These are phyloP conservation scores for Plantago major DNA, from an alignment of 257 asterid species.

Conservation along the genomic window DNA sequence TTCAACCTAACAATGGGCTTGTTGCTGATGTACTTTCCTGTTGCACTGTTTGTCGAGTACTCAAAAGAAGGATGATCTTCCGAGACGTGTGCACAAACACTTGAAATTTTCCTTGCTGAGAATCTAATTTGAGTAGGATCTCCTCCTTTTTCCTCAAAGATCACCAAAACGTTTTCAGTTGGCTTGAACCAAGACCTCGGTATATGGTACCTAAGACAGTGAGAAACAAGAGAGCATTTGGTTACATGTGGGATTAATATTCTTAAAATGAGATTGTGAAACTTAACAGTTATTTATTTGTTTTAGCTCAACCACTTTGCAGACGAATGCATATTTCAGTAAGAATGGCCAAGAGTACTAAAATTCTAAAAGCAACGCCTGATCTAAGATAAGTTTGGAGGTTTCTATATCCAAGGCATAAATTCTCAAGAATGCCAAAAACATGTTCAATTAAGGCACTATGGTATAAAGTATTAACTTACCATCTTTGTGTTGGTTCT, in stretches of 20 bases:
- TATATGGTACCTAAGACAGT: constrained; percentile 66
- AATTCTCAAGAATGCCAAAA: neutral
- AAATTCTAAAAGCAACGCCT: too few species aligned
- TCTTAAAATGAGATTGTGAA: neutral
- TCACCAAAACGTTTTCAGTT: constrained; percentile 65
- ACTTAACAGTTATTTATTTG: too few species aligned
- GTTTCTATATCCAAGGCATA: too few species aligned
- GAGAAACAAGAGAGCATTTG: constrained; percentile 5
- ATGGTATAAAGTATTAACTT: constrained; percentile 21
- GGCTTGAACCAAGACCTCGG: constrained; percentile 97
- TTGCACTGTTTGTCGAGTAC: constrained; percentile 27
- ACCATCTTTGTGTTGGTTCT: constrained; percentile 93
- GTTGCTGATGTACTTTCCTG: constrained; percentile 21
- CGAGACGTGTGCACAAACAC: constrained; percentile 45
- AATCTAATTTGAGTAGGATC: constrained; percentile 64
- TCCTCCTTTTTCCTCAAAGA: constrained; percentile 88
- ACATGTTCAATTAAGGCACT: neutral
- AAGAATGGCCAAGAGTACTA: too few species aligned
- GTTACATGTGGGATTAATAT: neutral
- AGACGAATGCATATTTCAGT: too few species aligned
- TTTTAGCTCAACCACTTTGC: too few species aligned
- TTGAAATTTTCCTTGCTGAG: constrained; percentile 50
- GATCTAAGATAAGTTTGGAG: too few species aligned
- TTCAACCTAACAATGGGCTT: constrained; percentile 34
- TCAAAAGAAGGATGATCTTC: constrained; percentile 59